These are phyloP conservation scores for Diaporthe longicolla DNA, from an alignment of 2,329 filamentous ascomycete species.

Conservation along the genomic window DNA sequence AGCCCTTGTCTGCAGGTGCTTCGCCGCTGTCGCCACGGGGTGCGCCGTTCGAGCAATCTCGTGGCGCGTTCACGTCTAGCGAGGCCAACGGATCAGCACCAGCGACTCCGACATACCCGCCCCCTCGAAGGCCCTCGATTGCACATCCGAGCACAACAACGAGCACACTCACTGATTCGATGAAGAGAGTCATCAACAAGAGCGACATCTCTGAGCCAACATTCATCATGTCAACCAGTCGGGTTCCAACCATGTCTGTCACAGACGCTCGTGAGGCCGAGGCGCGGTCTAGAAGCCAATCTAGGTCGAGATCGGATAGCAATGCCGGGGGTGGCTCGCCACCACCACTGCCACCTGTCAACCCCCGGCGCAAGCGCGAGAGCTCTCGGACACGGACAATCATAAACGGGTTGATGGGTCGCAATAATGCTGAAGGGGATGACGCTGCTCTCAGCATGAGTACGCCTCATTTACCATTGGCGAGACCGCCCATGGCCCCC, in stretches of 20 bases:
- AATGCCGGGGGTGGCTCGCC: constrained; percentile 50
- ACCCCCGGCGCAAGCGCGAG: constrained; percentile 65
- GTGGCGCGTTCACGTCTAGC: constrained; percentile 50
- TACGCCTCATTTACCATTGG: constrained; percentile 51
- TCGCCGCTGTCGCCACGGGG: constrained; percentile 62
- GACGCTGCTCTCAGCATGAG: constrained; percentile 49
- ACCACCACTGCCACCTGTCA: constrained; percentile 71
- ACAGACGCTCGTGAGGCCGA: constrained; percentile 45
- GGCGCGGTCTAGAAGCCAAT: constrained; percentile 54
- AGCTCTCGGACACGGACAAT: constrained; percentile 56
- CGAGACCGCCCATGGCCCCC: constrained; percentile 30
- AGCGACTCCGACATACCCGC: constrained; percentile 50
- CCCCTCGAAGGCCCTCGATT: constrained; percentile 53
- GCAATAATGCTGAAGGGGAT: constrained; percentile 53
- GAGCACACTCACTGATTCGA: constrained; percentile 55
- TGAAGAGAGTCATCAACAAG: constrained; percentile 60
- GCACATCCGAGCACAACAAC: constrained; percentile 47
- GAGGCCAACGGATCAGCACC: constrained; percentile 52
- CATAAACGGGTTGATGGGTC: constrained; percentile 54
- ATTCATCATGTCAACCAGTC: constrained; percentile 62
- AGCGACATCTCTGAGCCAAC: constrained; percentile 67
- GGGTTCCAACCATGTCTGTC: constrained; percentile 56
- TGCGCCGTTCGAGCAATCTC: constrained; percentile 46
- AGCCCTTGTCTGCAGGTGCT: constrained; percentile 54
- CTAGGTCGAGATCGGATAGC: constrained; percentile 57